Evolutionary conservation across 2,329 filamentous ascomycete species (phyloP), one percentile per base, ranked within the genome.

Genomic region (Ceratocystis lukuohia): DNA sequence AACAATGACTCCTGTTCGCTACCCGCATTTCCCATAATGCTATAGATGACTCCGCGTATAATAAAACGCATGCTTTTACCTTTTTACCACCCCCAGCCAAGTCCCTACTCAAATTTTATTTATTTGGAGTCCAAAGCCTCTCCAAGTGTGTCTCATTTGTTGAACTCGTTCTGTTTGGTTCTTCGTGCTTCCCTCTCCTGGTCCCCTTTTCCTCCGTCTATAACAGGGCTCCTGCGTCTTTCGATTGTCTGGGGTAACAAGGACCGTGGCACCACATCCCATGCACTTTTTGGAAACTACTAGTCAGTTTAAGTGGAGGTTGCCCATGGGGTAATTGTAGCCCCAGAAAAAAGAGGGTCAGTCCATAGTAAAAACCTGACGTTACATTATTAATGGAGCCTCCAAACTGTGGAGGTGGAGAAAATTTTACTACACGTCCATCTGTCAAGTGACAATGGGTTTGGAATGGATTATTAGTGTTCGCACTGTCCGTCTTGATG

Each of bases 211-310:
- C 28, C 30, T 61, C 20, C 46, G 7, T 53, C 48, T 53, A 53
- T 25, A 53, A 53, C 48, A 53, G 25, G 33, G 33, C 33, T 37
- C 33, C 33, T 37, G 4, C 41, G 15, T 53, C 50, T 62, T 61
- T 61, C 33, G 44, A 46, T 45, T 65, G 53, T 65, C 62, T 53
- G 62, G 66, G 65, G 61, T 57, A 66, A 22, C 61, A 64, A 25
- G 61, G 65, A 64, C 59, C 33, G 53, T 64, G 37, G 61, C 63
- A 61, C 59, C 22, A 66, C 65, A 25, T 64, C 44, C 61, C 65
- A 61, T 62, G 48, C 64, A 66, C 46, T 59, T 56, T 64, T 62
- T 10, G 33, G 33, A 37, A 37, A 37, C 50, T 61, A 28, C 46
- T 66, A 66, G 33, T 66, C 46, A 41, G 25, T 45, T 15, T 64